Base-by-base conservation (phyloP, 139 green algal species). In the Eudorina sp. region DNA sequence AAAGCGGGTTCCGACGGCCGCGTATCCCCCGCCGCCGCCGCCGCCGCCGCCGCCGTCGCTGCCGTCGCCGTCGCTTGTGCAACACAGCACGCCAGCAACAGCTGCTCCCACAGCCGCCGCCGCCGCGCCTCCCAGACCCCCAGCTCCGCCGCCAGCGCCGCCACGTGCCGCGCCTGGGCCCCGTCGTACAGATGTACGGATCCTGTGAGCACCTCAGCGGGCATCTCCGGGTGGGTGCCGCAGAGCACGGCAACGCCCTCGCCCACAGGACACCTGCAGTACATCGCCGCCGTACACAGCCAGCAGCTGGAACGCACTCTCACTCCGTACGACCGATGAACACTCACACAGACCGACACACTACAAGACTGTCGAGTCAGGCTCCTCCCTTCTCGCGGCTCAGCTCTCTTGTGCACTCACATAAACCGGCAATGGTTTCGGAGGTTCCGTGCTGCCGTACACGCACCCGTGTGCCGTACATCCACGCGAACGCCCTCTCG, bases 201-300 rank as follows among this genome's bases (percentile, higher is more conserved):
- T 36, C 1, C n/a, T 14, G 38, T 4, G 13, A 95, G 75, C 77
- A 88, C 91, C 2, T 82, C 14, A 0, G 91, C 86, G 5, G 80
- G 53, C 41, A 97, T 90, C 86, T 97, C 95, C 19, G 95, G 95
- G 76, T 97, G 94, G 0, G 92, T 94, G 38, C 88, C 83, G n/a
- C 91, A 95, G 41, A 93, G 87, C 79, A 95, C 92, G n/a, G 91
- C 92, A 25, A 93, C 90, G 7, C 92, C 92, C 2, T 3, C 2
- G 6, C 90, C 92, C 64, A 95, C 90, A 7, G 31, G 41, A 68
- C 90, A 94, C 38, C 89, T 88, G 51, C 74, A 38, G 19, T n/a
- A n/a, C n/a, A n/a, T n/a, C n/a, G n/a, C n/a, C n/a, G n/a, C n/a
- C n/a, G n/a, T n/a, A n/a, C n/a, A n/a, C n/a, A n/a, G n/a, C n/a